Evolutionary conservation across 2,329 filamentous ascomycete genomes (phyloP), one percentile per base, ranked within the genome.

Genomic region (Paecilomyces sp.): DNA sequence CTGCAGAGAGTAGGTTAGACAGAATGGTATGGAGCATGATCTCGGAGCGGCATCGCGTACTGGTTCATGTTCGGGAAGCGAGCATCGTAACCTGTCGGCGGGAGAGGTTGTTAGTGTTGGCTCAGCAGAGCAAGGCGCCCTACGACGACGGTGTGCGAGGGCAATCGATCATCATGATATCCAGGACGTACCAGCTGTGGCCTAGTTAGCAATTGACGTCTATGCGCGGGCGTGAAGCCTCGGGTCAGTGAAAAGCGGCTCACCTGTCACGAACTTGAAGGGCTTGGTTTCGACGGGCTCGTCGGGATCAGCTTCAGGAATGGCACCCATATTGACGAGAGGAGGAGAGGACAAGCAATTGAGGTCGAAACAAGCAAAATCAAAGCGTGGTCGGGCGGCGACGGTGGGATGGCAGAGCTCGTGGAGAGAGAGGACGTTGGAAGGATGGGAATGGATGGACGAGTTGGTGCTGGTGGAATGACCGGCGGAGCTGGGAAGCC

Each of bases 251-350:
- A 60, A 60, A 60, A 63, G 60, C 62, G 67, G 70, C 91, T 79
- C 86, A 96, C 92, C 93, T 83, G 93, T 97, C 76, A 97, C 94
- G 83, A 97, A 97, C 90, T 99, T 99, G 89, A 99, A 99, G 80
- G 95, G 95, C 88, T 97, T 99, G 82, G 92, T 97, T 79, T 96
- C 90, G 75, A 86, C 86, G 75, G 86, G 83, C 74, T 91, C 88
- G 76, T 90, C 90, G 73, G 79, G 76, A 67, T 90, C 88, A 62
- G 71, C 73, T 67, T 77, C 74, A 66, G 78, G 77, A 72, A 80
- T 79, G 82, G 95, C 91, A 78, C 92, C 89, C 93, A 99, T 99
- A 72, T 81, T 92, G 85, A 79, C 80, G 74, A 68, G 70, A 70
- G 66, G 66, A 63, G 62, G 62, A 58, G 54, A 61, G 69, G 67